Evolutionary conservation across 116 monocot species (phyloP), one percentile per base, ranked within the genome.

Genomic region (Phalaenopsis hybrid): DNA sequence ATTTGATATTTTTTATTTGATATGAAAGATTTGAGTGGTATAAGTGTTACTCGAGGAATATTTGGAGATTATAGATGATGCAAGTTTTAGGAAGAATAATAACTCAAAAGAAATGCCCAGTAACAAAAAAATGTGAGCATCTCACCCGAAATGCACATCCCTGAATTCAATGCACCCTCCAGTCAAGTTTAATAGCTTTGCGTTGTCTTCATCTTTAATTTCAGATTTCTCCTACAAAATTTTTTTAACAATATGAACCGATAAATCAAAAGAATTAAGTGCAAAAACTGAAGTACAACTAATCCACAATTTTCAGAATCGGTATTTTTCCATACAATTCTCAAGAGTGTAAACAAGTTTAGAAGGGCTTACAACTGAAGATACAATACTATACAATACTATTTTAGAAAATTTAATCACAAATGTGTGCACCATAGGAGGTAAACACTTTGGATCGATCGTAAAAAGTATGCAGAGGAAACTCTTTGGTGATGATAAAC

Each of bases 141-240:
- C 20, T 70, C 86, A 97, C 97, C 97, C 94, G 49, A 97, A 97
- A 80, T 98, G 95, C 44, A 98, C 93, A 86, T 98, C 79, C 77
- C 88, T 78, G 81, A 93, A 95, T 85, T 93, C 87, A 85, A 98
- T 95, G 78, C 75, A 82, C 79, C 93, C 98, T 85, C 92, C 95
- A 70, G 74, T 78, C 11, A 95, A 92, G 72, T 84, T 76, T 76
- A 98, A 81, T 82, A 93, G 92, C 74, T 83, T 85, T 55, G 90
- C 86, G 86, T 91, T 77, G 69, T 81, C 70, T 49, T 82, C 78
- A 85, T 98, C 93, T 83, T 81, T 90, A 67, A 98, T 88, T 74
- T 81, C 90, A 86, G 98, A 88, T 25, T 57, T 89, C 85, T 98
- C 98, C 97, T 97, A 85, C 78, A 88, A 88, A 87, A 81, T 46